A percentile compares a stretch with the other conserved stretches of the same genome.
Evolutionary conservation across 1,139 yeast genomes (phyloP).

Genomic region (Yamadazyma songkhlaensis): DNA sequence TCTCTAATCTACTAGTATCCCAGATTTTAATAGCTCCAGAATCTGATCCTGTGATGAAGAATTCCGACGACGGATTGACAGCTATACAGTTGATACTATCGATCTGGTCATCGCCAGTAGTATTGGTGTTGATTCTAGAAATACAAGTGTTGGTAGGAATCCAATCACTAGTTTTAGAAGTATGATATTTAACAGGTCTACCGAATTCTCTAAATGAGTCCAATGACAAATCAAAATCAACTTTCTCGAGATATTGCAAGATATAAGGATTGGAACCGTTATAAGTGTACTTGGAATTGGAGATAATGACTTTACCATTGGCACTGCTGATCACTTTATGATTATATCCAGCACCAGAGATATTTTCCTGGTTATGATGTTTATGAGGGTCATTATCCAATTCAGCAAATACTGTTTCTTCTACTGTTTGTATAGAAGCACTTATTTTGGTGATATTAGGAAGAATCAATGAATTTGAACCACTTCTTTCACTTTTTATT

Average conservation of each 20-base stretch:
- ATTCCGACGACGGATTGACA: conserved; percentile 60
- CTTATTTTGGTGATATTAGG: conserved; percentile 32
- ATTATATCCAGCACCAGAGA: conserved; percentile 10
- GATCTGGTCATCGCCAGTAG: conserved; percentile 15
- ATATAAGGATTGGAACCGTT: conserved; percentile 67
- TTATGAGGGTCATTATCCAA: conserved; percentile 30
- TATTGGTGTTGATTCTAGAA: conserved; percentile 41
- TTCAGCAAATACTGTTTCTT: conserved; percentile 65
- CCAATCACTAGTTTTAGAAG: conserved; percentile 12
- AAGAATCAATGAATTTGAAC: conserved; percentile 25
- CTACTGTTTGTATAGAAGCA: conserved; percentile 56
- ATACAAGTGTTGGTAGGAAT: conserved; percentile 51
- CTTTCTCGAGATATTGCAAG: conserved; percentile 49
- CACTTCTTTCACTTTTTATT: conserved; percentile 11
- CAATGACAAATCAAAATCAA: conserved; percentile 55
- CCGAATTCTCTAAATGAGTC: conserved; percentile 75
- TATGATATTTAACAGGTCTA: conserved; percentile 9
- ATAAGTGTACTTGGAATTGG: conserved; percentile 53
- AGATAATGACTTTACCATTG: conserved; percentile 35
- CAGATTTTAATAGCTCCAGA: conserved; percentile 72
- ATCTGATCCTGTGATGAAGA: conserved; percentile 76
- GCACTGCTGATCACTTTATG: conserved; percentile 36
- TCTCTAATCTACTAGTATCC: conserved; percentile 69
- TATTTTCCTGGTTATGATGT: conserved; percentile 15
- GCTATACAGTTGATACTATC: conserved; percentile 54